Percentiles rank a stretch among this genome's conserved stretches.
Evolutionary conservation across 495 filamentous ascomycete species (phyloP).

Genomic region (Aspergillus ostianus): DNA sequence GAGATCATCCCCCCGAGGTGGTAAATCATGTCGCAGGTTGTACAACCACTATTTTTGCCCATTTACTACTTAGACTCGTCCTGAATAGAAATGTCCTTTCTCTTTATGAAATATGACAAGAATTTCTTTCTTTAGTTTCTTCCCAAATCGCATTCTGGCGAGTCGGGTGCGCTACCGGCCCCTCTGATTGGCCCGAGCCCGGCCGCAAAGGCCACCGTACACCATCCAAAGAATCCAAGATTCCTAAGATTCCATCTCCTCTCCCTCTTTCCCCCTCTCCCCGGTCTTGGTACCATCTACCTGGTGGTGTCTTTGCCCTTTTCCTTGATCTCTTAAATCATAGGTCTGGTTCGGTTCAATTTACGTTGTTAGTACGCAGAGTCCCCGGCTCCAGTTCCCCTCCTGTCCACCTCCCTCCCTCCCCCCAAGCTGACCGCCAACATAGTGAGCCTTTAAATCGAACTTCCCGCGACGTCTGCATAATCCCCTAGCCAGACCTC

Average conservation of each 20-base stretch:
- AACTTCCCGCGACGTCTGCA: conserved; percentile 8
- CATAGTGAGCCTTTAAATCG: conserved; percentile 19
- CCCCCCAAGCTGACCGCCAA: conserved; percentile 14
- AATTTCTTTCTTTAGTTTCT: no score
- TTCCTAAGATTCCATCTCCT: conserved; percentile 6
- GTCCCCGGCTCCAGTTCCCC: conserved; percentile 10
- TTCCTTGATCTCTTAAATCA: not conserved
- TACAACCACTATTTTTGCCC: no score
- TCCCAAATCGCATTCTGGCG: not conserved
- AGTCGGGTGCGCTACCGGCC: conserved; percentile 18
- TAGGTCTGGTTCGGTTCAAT: conserved; percentile 1
- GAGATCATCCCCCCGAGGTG: not conserved
- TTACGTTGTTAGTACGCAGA: conserved; percentile 21
- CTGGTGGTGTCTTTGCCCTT: not conserved
- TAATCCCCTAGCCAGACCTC: not conserved
- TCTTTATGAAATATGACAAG: no score
- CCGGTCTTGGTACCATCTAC: not conserved
- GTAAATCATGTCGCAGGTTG: no score
- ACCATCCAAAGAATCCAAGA: conserved; percentile 18
- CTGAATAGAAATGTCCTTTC: no score
- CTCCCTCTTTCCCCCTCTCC: conserved; percentile 3
- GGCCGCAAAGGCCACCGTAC: conserved; percentile 44
- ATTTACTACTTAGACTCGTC: no score
- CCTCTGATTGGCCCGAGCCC: conserved; percentile 36
- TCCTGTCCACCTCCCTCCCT: not conserved